Base-by-base conservation (phyloP, 257 asterid species). In the Solanum etuberosum region DNA sequence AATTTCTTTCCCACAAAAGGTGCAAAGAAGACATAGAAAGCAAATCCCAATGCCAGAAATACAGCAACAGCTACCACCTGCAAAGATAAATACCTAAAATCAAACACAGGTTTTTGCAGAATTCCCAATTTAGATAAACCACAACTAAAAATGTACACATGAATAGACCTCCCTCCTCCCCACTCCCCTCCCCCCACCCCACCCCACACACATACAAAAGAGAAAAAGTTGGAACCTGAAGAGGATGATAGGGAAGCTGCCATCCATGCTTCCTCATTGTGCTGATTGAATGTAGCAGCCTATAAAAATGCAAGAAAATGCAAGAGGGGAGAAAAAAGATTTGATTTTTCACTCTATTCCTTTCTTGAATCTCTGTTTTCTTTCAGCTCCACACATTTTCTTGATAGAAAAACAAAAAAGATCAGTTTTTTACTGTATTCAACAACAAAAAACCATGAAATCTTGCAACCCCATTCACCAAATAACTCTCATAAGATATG, bases 61-160 rank as follows among this genome's bases (percentile, higher is more conserved):
- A 96, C 99, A 87, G 99, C 98, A 83, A 97, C 99, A 87, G 99
- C 99, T 3, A 97, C 99, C 90, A 97, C 99, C 99, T 97, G 97
- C 90, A 90, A 61, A 86, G 15, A 85, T 23, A 72, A 35, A 88
- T 37, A 76, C 21, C 72, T 59, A 83, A 86, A 83, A 83, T 89
- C 88, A 65, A 85, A 83, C 71, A 71, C 65, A 76, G 23, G 46
- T 48, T 70, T 42, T 59, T 68, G 27, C 35, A 80, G 61, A 82
- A 29, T 65, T 54, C 61, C 38, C 84, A 54, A 48, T 48, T 51
- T 16, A 81, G 40, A 80, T 72, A 46, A 43, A 46, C 29, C 65
- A 80, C 0, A 48, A 1, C 68, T 48, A 10, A 48, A 81, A 81
- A 18, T 81, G 68, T 81, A 18, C 11, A 29, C 29, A 81, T 18